Conservation (phyloP, 176 grass and related monocot species). For the Tillandsia fasciculata region DNA sequence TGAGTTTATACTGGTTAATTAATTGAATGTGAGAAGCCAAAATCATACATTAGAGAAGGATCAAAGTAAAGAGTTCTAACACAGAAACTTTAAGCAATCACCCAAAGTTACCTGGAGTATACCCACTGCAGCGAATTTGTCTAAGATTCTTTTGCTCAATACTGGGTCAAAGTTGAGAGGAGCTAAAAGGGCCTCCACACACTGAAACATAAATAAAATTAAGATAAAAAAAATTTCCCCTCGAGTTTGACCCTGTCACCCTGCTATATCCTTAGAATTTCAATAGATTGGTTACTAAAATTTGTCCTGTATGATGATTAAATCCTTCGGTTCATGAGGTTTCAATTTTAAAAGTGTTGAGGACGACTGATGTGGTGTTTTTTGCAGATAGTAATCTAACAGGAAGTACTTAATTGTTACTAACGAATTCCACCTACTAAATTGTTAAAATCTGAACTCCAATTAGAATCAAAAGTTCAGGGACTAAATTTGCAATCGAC, state of each 20-base stretch:
- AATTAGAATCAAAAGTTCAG: no score
- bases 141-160: constrained; percentile 64
- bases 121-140: constrained; percentile 88
- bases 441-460: no score
- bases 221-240: constrained; percentile 1
- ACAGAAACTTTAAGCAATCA: neutral
- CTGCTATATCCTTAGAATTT: neutral
- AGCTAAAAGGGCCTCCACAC: constrained; percentile 72
- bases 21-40: neutral
- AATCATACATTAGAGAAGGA: neutral
- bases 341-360: no score
- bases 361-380: no score
- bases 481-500: no score
- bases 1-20: neutral
- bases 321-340: no score
- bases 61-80: neutral
- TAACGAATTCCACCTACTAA: no score
- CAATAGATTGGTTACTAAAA: no score
- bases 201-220: constrained; percentile 29
- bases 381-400: no score
- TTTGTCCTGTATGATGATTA: no score
- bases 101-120: constrained; percentile 60
- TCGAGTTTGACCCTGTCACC: no score
- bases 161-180: constrained; percentile 51
- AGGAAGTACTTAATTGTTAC: no score